phyloP scores from a whole-genome alignment of 768 basidiomycete genomes.

The Cystobasidium ongulense region DNA sequence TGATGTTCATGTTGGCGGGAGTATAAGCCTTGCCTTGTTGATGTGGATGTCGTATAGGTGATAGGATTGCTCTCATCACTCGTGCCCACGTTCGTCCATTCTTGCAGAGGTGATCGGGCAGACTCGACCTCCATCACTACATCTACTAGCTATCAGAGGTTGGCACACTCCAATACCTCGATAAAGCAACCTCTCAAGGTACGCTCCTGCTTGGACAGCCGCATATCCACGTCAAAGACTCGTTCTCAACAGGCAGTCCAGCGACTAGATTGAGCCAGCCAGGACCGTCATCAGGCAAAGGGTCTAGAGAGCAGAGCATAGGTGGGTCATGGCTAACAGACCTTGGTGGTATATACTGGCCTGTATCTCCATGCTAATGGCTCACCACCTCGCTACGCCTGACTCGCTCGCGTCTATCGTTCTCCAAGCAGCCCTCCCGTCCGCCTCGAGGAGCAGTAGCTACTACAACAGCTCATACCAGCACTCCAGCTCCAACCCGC shows the following conservation, averaged over 20 bases:
- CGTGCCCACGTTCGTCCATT: background rate
- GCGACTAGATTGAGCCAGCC: background rate
- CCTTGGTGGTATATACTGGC: background rate
- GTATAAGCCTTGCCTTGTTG: background rate
- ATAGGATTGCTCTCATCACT: background rate
- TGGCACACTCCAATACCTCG: too few species aligned
- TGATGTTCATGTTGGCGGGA: slow-evolving; percentile 46
- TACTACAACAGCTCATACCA: background rate
- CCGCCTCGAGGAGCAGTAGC: background rate
- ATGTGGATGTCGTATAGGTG: background rate
- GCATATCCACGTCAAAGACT: too few species aligned
- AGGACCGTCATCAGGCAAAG: background rate
- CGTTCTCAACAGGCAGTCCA: too few species aligned
- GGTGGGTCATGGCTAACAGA: background rate
- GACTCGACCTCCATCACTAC: background rate
- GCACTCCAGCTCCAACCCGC: background rate
- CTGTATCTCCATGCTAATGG: background rate
- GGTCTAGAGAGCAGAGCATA: background rate
- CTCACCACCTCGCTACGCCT: background rate
- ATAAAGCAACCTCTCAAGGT: too few species aligned
- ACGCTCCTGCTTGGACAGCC: too few species aligned
- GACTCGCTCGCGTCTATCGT: background rate
- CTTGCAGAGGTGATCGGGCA: background rate
- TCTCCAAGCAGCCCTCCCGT: background rate
- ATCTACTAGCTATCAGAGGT: background rate